Evolutionary conservation across 176 grass and related monocot genomes (phyloP).

Genomic region (Puya raimondii): DNA sequence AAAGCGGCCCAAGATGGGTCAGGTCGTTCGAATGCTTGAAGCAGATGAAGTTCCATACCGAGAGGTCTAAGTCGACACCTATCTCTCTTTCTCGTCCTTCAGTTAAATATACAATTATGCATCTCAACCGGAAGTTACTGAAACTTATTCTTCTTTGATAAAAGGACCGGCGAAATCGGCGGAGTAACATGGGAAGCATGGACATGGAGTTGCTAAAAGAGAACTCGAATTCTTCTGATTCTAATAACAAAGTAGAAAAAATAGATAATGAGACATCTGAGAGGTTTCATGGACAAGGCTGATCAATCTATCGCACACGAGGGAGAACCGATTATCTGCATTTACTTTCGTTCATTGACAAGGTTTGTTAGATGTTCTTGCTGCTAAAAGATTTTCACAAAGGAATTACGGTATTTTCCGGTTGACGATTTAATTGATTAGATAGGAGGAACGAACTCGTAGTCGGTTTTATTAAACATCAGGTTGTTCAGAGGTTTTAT

Average conservation of each 20-base stretch:
- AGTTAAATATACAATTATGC: not conserved
- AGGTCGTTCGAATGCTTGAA: conserved; percentile 76
- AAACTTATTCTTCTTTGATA: conserved; percentile 3
- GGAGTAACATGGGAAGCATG: conserved; percentile 24
- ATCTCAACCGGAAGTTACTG: conserved; percentile 16
- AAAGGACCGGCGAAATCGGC: conserved; percentile 35
- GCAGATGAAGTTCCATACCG: conserved; percentile 65
- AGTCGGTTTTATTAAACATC: not conserved
- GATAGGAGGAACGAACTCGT: not conserved
- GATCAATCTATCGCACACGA: not conserved
- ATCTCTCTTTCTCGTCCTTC: conserved; percentile 4
- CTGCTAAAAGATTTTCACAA: not conserved
- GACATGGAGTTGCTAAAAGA: conserved; percentile 34
- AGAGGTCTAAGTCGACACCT: conserved; percentile 39
- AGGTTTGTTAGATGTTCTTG: not conserved
- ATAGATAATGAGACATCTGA: not conserved
- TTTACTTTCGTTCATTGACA: not conserved
- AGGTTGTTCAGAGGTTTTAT: not conserved
- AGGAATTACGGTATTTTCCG: no score
- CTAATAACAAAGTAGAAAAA: conserved; percentile 1
- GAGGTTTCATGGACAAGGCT: not conserved
- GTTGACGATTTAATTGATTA: not conserved
- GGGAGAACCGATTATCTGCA: not conserved
- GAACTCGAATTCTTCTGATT: conserved; percentile 22
- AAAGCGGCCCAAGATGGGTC: conserved; percentile 83